phyloP scores from a whole-genome alignment of 2,329 filamentous ascomycete species.

The Lasiodiplodia sp. region DNA sequence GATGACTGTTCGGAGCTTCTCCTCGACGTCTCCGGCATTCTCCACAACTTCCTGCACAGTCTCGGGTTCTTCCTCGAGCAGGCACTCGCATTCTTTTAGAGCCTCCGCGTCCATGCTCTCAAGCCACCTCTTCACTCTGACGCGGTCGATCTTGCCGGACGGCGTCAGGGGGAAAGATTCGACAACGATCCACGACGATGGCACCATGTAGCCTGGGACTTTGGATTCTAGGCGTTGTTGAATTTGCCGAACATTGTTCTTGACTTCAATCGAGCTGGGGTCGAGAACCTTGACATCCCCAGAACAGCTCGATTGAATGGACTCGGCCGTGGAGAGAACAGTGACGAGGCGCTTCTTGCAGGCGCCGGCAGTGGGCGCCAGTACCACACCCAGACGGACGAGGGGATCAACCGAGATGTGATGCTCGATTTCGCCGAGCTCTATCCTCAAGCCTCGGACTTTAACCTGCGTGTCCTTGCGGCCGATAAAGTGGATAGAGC shows the following conservation, averaged over 20 bases:
- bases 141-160: slow-evolving; percentile 18
- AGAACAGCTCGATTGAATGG: not conserved
- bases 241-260: slow-evolving; percentile 1
- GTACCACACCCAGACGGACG: slow-evolving; percentile 12
- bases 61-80: not conserved
- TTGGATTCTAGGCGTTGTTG: slow-evolving; percentile 4
- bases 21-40: slow-evolving; percentile 2
- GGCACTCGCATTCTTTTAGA: slow-evolving; percentile 4
- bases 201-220: slow-evolving; percentile 14
- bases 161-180: slow-evolving; percentile 15
- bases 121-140: slow-evolving; percentile 4
- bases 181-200: slow-evolving; percentile 15
- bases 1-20: slow-evolving; percentile 5
- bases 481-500: slow-evolving; percentile 45
- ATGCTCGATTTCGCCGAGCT: slow-evolving; percentile 21
- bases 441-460: not conserved
- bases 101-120: slow-evolving; percentile 15
- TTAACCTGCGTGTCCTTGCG: slow-evolving; percentile 39
- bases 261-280: slow-evolving; percentile 37
- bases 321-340: not conserved
- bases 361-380: slow-evolving; percentile 19
- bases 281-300: not conserved
- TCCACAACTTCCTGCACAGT: not conserved
- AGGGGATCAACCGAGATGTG: slow-evolving; percentile 34
- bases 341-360: slow-evolving; percentile 18